Conservation (phyloP, 192 early-diverging fungal genomes). For the Coemansia reversa region DNA sequence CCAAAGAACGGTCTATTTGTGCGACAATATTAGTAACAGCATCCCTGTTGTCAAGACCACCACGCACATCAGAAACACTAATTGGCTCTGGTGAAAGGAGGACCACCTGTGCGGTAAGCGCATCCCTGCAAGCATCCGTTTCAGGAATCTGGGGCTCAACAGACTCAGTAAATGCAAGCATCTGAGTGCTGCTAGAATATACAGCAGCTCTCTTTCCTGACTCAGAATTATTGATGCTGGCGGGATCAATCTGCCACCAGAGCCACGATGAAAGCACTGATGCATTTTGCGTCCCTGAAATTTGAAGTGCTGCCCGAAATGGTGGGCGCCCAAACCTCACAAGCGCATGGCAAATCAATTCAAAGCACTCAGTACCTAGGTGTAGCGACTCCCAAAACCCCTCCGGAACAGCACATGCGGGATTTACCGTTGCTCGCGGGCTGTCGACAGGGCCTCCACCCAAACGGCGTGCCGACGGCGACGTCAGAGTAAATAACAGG, state of each 20-base stretch:
- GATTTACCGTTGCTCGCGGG: background rate
- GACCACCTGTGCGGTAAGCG: slow-evolving; percentile 16
- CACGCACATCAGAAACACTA: slow-evolving; percentile 12
- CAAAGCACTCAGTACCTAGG: slow-evolving; percentile 37
- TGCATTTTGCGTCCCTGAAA: slow-evolving; percentile 15
- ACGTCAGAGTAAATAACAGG: background rate
- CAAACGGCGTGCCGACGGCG: too few species aligned
- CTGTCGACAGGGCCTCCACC: too few species aligned
- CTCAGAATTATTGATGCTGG: slow-evolving; percentile 8
- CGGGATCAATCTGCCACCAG: slow-evolving; percentile 50
- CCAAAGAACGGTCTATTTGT: slow-evolving; percentile 11
- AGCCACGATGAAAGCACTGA: slow-evolving; percentile 45
- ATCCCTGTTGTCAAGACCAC: background rate
- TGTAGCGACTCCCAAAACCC: slow-evolving; percentile 52
- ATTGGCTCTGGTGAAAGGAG: slow-evolving; percentile 27
- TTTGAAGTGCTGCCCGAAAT: slow-evolving; percentile 12
- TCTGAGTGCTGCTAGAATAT: slow-evolving; percentile 13
- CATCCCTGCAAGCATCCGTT: background rate
- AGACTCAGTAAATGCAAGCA: slow-evolving; percentile 19
- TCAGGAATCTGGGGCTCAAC: background rate
- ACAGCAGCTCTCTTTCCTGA: background rate
- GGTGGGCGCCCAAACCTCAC: slow-evolving; percentile 19
- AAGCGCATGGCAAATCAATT: slow-evolving; percentile 14
- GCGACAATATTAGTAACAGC: slow-evolving; percentile 6
- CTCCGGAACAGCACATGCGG: background rate